These are phyloP conservation scores for Lasiodiplodia gonubiensis DNA, from an alignment of 2,329 filamentous ascomycete genomes.

Conservation along the genomic window DNA sequence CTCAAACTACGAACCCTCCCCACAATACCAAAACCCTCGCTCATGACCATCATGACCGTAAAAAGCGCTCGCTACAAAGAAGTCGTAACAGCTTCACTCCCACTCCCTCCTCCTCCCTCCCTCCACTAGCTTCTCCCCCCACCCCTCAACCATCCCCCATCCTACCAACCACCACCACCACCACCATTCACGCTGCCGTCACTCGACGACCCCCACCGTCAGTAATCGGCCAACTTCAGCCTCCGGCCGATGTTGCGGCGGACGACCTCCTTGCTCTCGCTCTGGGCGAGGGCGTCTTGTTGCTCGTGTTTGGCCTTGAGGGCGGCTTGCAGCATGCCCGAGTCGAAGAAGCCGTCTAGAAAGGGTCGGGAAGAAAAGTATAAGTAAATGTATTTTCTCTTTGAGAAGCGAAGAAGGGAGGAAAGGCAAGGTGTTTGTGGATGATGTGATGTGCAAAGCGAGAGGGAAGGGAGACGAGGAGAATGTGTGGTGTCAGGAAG, in stretches of 20 bases:
- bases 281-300: slow-evolving; percentile 52
- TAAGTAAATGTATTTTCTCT: slow-evolving; percentile 4
- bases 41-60: background rate
- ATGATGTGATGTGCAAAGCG: background rate
- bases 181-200: background rate
- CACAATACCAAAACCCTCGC: background rate
- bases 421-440: background rate
- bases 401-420: background rate
- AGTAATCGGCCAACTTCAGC: slow-evolving; percentile 73
- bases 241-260: slow-evolving; percentile 77
- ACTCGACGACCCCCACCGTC: slow-evolving; percentile 3
- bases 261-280: slow-evolving; percentile 65
- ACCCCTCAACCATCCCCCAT: too few relatives aligned
- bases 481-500: background rate
- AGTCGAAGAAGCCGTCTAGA: slow-evolving; percentile 94
- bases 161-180: background rate
- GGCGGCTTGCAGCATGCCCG: slow-evolving; percentile 89
- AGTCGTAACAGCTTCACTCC: background rate
- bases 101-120: background rate
- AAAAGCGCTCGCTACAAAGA: background rate
- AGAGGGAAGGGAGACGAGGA: background rate
- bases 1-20: background rate
- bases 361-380: background rate
- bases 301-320: slow-evolving; percentile 72
- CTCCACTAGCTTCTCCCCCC: background rate